Conservation (phyloP, 75 land plant genomes). For the Ceratopteris richardii region DNA sequence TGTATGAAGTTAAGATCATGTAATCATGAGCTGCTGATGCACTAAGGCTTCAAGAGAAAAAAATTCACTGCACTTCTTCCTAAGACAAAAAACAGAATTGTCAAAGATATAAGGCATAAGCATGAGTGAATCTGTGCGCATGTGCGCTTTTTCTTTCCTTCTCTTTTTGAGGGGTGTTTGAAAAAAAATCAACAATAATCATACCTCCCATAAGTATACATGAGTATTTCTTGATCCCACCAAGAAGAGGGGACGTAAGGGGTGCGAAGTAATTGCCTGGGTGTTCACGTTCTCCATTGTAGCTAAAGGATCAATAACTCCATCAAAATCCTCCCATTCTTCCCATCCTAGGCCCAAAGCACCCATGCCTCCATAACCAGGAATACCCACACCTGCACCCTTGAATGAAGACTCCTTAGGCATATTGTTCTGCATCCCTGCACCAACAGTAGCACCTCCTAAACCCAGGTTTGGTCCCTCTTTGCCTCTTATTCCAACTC, state of each 20-base stretch:
- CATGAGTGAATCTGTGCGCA: too few species aligned
- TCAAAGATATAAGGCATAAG: too few species aligned
- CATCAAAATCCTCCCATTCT: slow-evolving; percentile 58
- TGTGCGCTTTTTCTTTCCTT: too few species aligned
- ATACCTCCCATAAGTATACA: slow-evolving; percentile 94
- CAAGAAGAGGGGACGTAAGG: slow-evolving; percentile 71
- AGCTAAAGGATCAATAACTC: slow-evolving; percentile 65
- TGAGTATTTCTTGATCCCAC: slow-evolving; percentile 92
- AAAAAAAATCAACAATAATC: not conserved
- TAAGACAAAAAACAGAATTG: too few species aligned
- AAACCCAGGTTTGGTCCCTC: slow-evolving; percentile 61
- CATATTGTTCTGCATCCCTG: slow-evolving; percentile 34
- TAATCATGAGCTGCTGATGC: too few species aligned
- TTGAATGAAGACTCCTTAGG: slow-evolving; percentile 51
- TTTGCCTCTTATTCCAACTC: slow-evolving; percentile 56
- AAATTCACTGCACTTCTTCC: too few species aligned
- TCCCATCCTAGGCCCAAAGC: slow-evolving; percentile 90
- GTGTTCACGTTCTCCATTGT: slow-evolving; percentile 70
- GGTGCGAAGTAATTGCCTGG: slow-evolving; percentile 73
- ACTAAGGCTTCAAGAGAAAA: too few species aligned
- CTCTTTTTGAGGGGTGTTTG: too few species aligned
- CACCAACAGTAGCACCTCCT: slow-evolving; percentile 78
- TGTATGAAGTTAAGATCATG: too few species aligned
- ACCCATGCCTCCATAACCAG: slow-evolving; percentile 91
- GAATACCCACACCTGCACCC: slow-evolving; percentile 77